Percentiles rank a stretch among this genome's conserved stretches.
These are phyloP conservation scores for Hemisphaericaspora lyxosophila DNA, from an alignment of 1,139 yeast genomes.

Conservation along the genomic window DNA sequence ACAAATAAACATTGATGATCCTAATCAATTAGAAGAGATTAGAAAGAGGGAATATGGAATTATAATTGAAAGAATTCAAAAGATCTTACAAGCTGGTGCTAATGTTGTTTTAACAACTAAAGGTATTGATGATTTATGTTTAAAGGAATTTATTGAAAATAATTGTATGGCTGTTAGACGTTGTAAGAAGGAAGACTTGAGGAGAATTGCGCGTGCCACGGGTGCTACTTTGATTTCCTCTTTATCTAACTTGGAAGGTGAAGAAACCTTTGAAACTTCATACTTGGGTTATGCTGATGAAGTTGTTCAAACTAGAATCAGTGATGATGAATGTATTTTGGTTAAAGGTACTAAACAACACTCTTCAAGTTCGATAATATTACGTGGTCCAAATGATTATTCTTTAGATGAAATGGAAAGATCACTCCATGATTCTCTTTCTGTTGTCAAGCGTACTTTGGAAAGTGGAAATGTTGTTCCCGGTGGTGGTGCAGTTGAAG, in stretches of 20 bases:
- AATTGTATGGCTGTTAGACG: conserved; percentile 98
- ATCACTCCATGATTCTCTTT: conserved; percentile 88
- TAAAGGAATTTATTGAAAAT: conserved; percentile 93
- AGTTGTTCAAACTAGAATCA: conserved; percentile 85
- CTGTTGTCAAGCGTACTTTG: conserved; percentile 93
- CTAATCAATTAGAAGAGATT: conserved; percentile 94
- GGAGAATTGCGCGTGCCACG: conserved; percentile 96
- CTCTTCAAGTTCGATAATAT: conserved; percentile 85
- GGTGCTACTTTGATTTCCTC: conserved; percentile 91
- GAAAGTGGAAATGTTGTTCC: conserved; percentile 96
- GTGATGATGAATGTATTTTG: conserved; percentile 96
- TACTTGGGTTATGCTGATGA: conserved; percentile 90
- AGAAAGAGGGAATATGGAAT: conserved; percentile 93
- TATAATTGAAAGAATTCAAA: conserved; percentile 81
- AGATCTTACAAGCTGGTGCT: conserved; percentile 90
- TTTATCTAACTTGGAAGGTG: conserved; percentile 95
- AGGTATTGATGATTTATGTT: conserved; percentile 95
- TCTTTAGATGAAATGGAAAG: conserved; percentile 98
- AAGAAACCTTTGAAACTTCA: conserved; percentile 88
- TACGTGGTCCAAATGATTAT: conserved; percentile 96
- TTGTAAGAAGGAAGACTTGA: conserved; percentile 93
- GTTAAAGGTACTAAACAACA: conserved; percentile 93
- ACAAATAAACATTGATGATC: conserved; percentile 94
- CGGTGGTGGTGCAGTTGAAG: conserved; percentile 99
- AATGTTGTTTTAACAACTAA: conserved; percentile 95